Percentiles rank a stretch among this genome's conserved stretches.
Evolutionary conservation across 371 early-diverging fungal species (phyloP).

Genomic region (Apophysomyces ossiformis): DNA sequence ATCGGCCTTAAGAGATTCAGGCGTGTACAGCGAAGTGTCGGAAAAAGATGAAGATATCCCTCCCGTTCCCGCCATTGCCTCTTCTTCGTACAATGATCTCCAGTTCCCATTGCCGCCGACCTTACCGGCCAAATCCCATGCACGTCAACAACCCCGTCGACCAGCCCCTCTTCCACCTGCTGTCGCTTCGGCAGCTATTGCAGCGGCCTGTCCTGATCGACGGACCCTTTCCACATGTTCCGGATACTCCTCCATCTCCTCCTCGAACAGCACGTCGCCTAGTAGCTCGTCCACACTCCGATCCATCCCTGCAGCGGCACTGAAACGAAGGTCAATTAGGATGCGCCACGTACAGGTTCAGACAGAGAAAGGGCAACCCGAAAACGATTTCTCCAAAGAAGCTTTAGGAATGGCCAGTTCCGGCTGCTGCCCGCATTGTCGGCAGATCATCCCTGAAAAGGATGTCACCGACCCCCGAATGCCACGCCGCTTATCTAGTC

Average conservation of each 20-base stretch:
- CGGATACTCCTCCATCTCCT: constrained; percentile 3
- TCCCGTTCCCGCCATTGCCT: constrained; percentile 15
- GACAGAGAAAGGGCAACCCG: constrained; percentile 24
- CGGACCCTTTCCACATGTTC: constrained; percentile 17
- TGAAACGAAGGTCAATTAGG: constrained; percentile 40
- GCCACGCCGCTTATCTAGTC: constrained; percentile 31
- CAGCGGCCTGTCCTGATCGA: constrained; percentile 21
- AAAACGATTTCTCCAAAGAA: background rate
- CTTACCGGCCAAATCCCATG: constrained; percentile 20
- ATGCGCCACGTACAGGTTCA: constrained; percentile 46
- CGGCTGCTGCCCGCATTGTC: constrained; percentile 42
- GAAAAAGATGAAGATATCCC: constrained; percentile 28
- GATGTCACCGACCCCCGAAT: background rate
- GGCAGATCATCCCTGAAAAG: constrained; percentile 18
- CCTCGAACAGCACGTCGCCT: background rate
- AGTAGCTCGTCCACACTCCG: constrained; percentile 6
- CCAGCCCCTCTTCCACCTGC: constrained; percentile 41
- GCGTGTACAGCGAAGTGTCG: constrained; percentile 43
- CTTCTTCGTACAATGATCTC: constrained; percentile 17
- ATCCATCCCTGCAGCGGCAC: constrained; percentile 35
- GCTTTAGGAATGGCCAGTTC: constrained; percentile 2
- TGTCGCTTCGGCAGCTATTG: constrained; percentile 42
- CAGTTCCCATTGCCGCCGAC: constrained; percentile 40
- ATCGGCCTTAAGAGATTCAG: constrained; percentile 38
- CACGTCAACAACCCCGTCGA: constrained; percentile 25